Percentiles rank a stretch among this genome's conserved stretches.
Conservation (phyloP, 192 early-diverging fungal genomes). For the Rhizoclosmatium globosum region DNA sequence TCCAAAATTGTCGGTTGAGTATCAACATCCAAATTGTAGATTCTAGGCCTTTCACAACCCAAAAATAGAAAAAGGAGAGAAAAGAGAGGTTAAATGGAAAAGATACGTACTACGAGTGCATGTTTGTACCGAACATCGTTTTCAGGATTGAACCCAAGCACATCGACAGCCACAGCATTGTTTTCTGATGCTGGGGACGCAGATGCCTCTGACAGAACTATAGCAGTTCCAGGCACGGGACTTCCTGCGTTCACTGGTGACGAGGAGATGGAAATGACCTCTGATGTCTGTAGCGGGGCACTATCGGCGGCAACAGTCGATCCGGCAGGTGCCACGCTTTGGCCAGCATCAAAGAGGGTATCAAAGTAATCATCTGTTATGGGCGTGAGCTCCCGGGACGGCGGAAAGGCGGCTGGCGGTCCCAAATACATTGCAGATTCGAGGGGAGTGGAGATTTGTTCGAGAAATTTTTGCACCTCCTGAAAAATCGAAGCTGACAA, state of each 20-base stretch:
- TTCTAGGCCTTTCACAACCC: background rate
- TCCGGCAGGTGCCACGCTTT: background rate
- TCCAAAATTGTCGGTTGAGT: background rate
- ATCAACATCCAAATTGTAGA: background rate
- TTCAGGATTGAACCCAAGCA: background rate
- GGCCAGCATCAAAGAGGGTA: no score
- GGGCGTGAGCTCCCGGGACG: background rate
- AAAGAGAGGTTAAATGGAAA: background rate
- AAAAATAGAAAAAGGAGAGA: background rate
- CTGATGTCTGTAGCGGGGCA: no score
- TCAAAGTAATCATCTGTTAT: background rate
- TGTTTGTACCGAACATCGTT: background rate
- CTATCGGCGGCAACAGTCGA: background rate
- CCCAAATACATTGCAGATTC: background rate
- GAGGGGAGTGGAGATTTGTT: background rate
- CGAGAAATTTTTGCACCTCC: background rate
- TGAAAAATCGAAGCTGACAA: no score
- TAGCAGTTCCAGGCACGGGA: background rate
- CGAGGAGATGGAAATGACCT: slow-evolving; percentile 13
- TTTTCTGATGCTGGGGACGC: background rate
- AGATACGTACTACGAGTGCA: background rate
- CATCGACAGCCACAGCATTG: background rate
- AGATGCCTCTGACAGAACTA: background rate
- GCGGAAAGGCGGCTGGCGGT: background rate
- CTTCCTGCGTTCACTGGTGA: background rate